Evolutionary conservation across 495 filamentous ascomycete species (phyloP).

Genomic region (Gamarada debralockiae): DNA sequence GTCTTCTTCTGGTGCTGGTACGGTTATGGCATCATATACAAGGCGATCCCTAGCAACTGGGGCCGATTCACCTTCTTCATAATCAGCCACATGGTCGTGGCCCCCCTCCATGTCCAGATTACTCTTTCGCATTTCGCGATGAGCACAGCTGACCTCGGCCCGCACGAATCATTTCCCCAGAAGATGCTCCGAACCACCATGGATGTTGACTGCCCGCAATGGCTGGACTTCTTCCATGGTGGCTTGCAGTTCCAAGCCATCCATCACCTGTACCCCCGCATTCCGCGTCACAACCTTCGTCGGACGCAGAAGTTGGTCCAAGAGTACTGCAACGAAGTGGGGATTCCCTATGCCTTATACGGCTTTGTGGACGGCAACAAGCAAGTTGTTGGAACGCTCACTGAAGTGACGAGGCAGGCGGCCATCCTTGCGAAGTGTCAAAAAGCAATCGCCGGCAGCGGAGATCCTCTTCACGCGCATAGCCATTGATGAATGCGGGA

Average conservation of each 20-base stretch:
- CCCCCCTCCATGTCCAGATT: slow-evolving; percentile 87
- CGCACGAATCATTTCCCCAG: slow-evolving; percentile 84
- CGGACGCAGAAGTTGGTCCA: slow-evolving; percentile 71
- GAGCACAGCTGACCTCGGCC: slow-evolving; percentile 82
- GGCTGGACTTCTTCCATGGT: slow-evolving; percentile 93
- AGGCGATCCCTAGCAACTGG: slow-evolving; percentile 61
- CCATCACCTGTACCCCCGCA: slow-evolving; percentile 85
- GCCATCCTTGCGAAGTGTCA: slow-evolving; percentile 81
- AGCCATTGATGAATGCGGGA: slow-evolving; percentile 18
- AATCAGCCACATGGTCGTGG: slow-evolving; percentile 78
- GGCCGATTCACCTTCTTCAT: slow-evolving; percentile 69
- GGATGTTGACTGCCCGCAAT: slow-evolving; percentile 90
- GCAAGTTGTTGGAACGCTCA: slow-evolving; percentile 74
- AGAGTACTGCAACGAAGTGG: slow-evolving; percentile 84
- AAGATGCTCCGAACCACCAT: slow-evolving; percentile 94
- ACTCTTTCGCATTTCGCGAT: slow-evolving; percentile 95
- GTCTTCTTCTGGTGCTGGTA: slow-evolving; percentile 91
- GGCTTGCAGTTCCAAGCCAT: slow-evolving; percentile 93
- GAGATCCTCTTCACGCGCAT: slow-evolving; percentile 27
- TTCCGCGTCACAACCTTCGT: slow-evolving; percentile 87
- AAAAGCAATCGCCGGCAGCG: slow-evolving; percentile 40
- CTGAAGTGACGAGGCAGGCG: slow-evolving; percentile 81
- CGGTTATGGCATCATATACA: slow-evolving; percentile 77
- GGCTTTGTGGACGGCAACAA: slow-evolving; percentile 91
- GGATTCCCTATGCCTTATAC: slow-evolving; percentile 85